Evolutionary conservation across 306 rosid species (phyloP).

Genomic region (Adenanthera pavonina): DNA sequence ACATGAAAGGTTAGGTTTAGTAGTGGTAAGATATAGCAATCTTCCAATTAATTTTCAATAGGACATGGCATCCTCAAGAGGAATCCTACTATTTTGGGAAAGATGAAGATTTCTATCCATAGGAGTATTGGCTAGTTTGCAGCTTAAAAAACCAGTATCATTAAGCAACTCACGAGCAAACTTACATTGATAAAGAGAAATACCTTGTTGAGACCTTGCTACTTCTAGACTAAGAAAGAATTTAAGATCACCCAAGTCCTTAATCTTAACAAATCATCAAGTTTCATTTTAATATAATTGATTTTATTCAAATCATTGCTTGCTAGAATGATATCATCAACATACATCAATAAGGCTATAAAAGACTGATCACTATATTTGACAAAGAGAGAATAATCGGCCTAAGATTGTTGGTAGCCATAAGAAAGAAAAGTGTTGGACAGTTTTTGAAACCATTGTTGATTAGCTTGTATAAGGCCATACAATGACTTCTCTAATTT

Average conservation of each 20-base stretch:
- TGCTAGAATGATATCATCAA: background rate
- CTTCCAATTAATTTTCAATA: background rate
- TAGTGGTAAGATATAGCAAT: background rate
- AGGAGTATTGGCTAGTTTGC: background rate
- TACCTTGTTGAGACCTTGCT: background rate
- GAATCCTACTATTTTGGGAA: too few relatives aligned
- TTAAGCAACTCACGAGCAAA: background rate
- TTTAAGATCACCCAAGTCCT: background rate
- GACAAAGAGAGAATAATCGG: background rate
- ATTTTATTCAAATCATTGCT: background rate
- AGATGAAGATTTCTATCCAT: background rate
- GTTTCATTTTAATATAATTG: too few relatives aligned
- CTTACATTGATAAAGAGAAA: background rate
- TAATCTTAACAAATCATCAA: background rate
- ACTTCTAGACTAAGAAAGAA: background rate
- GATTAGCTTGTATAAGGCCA: background rate
- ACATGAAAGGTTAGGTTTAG: background rate
- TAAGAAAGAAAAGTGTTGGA: too few relatives aligned
- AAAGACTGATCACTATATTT: accelerated
- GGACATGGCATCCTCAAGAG: background rate
- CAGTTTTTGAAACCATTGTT: background rate
- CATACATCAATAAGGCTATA: background rate
- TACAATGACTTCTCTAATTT: background rate
- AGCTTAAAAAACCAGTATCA: background rate
- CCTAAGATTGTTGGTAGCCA: background rate